Percentiles rank a stretch among this genome's conserved stretches.
Conservation (phyloP, 768 basidiomycete species). For the Boletus vinaceobasis region DNA sequence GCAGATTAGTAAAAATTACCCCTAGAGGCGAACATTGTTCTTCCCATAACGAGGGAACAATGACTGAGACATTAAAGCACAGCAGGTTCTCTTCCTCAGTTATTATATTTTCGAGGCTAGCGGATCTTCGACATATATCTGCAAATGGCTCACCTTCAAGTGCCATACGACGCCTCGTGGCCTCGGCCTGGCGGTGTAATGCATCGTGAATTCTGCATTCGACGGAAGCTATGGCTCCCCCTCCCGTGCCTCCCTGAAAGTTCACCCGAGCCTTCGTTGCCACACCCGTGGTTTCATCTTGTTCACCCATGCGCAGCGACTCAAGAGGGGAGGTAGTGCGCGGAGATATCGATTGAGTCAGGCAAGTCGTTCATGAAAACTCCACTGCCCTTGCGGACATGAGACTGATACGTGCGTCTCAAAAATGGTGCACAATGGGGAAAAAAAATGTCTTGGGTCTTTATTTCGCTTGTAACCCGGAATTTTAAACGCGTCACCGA, state of each 20-base stretch:
- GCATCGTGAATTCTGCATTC: conserved; percentile 9
- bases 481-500: conserved; percentile 32
- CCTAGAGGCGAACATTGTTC: conserved; percentile 25
- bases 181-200: conserved; percentile 6
- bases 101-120: conserved; percentile 6
- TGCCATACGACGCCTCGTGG: conserved; percentile 15
- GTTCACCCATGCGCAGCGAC: conserved; percentile 2
- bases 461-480: conserved; percentile 29
- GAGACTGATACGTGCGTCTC: conserved; percentile 17
- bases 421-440: conserved; percentile 16
- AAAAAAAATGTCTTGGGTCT: conserved; percentile 17
- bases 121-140: conserved; percentile 17
- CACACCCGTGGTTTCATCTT: conserved; percentile 23
- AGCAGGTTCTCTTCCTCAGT: conserved; percentile 2
- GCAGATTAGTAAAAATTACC: conserved; percentile 16
- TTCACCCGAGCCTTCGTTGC: conserved; percentile 16
- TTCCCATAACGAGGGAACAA: conserved; percentile 34
- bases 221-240: conserved; percentile 5
- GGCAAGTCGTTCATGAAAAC: conserved; percentile 14
- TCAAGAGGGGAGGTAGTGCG: conserved; percentile 13
- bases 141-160: conserved; percentile 15
- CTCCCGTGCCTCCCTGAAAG: conserved; percentile 10
- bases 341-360: conserved; percentile 14
- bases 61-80: conserved; percentile 17
- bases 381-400: conserved; percentile 20